Percentiles rank a stretch among this genome's conserved stretches.
Evolutionary conservation across 169 alveolate genomes (phyloP).

Genomic region (Fabrea salina): DNA sequence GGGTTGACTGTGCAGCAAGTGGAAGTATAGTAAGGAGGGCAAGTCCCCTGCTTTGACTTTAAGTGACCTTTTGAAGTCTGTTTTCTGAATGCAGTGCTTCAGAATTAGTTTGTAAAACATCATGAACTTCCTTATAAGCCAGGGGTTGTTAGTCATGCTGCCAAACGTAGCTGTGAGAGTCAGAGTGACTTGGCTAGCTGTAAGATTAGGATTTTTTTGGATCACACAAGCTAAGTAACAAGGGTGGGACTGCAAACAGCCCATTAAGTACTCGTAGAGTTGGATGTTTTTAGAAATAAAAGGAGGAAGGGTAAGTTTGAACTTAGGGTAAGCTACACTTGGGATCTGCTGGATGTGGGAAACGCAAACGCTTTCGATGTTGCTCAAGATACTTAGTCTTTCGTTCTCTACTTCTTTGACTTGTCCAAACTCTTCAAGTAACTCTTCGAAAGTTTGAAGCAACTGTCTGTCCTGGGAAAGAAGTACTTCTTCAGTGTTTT

Average conservation of each 20-base stretch:
- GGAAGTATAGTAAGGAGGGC: slow-evolving; percentile 1
- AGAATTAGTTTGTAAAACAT: slow-evolving; percentile 29
- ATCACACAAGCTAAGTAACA: slow-evolving; percentile 22
- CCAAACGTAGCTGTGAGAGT: slow-evolving; percentile 17
- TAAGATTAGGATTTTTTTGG: slow-evolving; percentile 19
- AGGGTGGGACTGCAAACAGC: slow-evolving; percentile 32
- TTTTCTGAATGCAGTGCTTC: background rate
- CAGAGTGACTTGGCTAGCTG: background rate
- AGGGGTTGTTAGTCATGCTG: background rate
- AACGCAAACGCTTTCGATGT: slow-evolving; percentile 8
- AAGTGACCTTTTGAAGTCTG: slow-evolving; percentile 22
- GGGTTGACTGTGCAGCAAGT: slow-evolving; percentile 19
- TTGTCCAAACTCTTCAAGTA: background rate
- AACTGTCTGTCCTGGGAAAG: slow-evolving; percentile 1
- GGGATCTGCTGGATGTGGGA: slow-evolving; percentile 10
- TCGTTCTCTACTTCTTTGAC: slow-evolving; percentile 16
- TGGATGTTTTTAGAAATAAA: slow-evolving; percentile 27
- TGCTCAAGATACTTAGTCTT: background rate
- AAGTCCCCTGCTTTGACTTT: slow-evolving; percentile 30
- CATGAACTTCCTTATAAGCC: slow-evolving; percentile 16
- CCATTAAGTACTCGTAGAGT: slow-evolving; percentile 20
- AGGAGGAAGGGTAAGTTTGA: slow-evolving; percentile 28
- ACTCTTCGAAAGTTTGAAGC: background rate
- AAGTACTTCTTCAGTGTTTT: background rate
- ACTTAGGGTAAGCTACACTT: background rate